A percentile compares a stretch with the other conserved stretches of the same genome.
These are phyloP conservation scores for Rhizodiscina lignyota DNA, from an alignment of 495 filamentous ascomycete genomes.

Conservation along the genomic window DNA sequence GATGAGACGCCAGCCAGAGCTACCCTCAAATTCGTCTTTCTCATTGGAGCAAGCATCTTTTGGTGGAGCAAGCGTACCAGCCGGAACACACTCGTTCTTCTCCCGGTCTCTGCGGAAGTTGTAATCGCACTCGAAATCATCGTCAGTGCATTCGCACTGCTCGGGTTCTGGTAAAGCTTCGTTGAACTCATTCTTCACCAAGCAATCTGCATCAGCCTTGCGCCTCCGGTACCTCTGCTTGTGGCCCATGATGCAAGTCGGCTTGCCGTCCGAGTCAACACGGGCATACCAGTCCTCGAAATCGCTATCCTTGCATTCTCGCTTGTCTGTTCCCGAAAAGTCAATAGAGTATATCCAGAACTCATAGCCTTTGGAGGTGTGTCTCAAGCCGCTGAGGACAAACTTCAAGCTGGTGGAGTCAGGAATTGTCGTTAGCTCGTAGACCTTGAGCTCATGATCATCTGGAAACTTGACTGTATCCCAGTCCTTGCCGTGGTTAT, in stretches of 20 bases:
- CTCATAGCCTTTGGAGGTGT: constrained; percentile 27
- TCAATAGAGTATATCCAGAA: constrained; percentile 57
- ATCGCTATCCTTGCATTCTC: constrained; percentile 62
- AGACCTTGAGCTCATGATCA: constrained; percentile 39
- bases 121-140: constrained; percentile 90
- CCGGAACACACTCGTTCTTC: constrained; percentile 43
- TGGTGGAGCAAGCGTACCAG: constrained; percentile 31
- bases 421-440: constrained; percentile 63
- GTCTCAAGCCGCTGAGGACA: constrained; percentile 40
- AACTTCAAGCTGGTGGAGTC: constrained; percentile 89
- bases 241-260: constrained; percentile 88
- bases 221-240: constrained; percentile 68
- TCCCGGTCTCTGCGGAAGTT: constrained; percentile 59
- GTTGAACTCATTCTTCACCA: constrained; percentile 71
- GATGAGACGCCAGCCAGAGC: constrained; percentile 81
- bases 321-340: constrained; percentile 65
- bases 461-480: constrained; percentile 39
- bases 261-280: constrained; percentile 57
- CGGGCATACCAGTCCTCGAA: constrained; percentile 80
- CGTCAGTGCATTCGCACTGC: constrained; percentile 59
- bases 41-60: constrained; percentile 49
- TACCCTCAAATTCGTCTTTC: constrained; percentile 57
- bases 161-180: constrained; percentile 46
- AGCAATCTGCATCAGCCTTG: constrained; percentile 75
- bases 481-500: constrained; percentile 80